A percentile compares a stretch with the other conserved stretches of the same genome.
phyloP scores from a whole-genome alignment of 495 filamentous ascomycete genomes.

The Antarctomyces pellizariae region DNA sequence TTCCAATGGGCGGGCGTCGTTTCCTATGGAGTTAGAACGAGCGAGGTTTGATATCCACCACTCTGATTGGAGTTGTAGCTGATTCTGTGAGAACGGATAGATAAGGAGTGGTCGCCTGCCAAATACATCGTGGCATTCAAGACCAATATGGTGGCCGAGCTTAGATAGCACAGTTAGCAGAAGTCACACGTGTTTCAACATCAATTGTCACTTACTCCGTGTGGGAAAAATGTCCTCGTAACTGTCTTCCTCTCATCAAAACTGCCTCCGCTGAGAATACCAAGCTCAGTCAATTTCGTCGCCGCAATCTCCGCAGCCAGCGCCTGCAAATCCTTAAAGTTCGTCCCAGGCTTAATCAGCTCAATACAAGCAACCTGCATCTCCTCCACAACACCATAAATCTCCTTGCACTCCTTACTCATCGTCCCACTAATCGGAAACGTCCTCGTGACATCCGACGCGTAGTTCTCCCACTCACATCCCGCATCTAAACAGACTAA shows the following conservation, averaged over 20 bases:
- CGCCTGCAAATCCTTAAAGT: constrained; percentile 42
- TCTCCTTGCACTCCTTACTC: constrained; percentile 37
- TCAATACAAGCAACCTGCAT: constrained; percentile 69
- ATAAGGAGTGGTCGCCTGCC: too few relatives aligned
- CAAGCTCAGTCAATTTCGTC: constrained; percentile 41
- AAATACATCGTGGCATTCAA: constrained; percentile 74
- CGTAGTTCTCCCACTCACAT: constrained; percentile 67
- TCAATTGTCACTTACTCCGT: constrained; percentile 31
- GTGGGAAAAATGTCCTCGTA: constrained; percentile 71
- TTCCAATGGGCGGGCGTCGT: background rate
- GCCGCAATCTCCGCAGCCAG: constrained; percentile 52
- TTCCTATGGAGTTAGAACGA: too few relatives aligned
- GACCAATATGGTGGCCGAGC: constrained; percentile 62
- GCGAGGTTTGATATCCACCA: too few relatives aligned
- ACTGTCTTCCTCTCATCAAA: constrained; percentile 38
- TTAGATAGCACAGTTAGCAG: background rate
- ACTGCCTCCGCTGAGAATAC: constrained; percentile 34
- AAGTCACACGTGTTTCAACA: too few relatives aligned
- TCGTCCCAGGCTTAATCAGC: constrained; percentile 35
- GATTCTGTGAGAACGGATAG: too few relatives aligned
- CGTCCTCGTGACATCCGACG: constrained; percentile 75
- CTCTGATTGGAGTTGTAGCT: too few relatives aligned
- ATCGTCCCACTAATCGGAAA: constrained; percentile 42
- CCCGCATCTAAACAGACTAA: constrained; percentile 70
- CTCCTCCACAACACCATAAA: constrained; percentile 52